phyloP scores from a whole-genome alignment of 352 stramenopile genomes.

The Pythium periplocum region DNA sequence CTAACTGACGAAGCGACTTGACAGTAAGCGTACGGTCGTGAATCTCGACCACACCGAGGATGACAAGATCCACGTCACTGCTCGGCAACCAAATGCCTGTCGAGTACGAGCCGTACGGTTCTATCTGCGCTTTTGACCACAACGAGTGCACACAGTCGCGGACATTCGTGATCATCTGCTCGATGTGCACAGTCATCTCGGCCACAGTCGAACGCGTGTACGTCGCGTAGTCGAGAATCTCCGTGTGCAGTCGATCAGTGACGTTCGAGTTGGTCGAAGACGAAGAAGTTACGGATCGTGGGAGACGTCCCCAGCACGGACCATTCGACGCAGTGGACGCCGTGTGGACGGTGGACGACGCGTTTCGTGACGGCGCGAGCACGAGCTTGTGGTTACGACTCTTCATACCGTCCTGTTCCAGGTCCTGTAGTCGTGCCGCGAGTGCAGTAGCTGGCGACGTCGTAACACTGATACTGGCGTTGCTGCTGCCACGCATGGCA shows the following conservation, averaged over 20 bases:
- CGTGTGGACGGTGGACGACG: no score
- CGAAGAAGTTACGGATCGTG: no score
- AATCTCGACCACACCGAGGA: constrained; percentile 60
- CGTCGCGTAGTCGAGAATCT: constrained; percentile 75
- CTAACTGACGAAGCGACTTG: constrained; percentile 53
- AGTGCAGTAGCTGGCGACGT: not conserved
- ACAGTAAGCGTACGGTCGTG: constrained; percentile 52
- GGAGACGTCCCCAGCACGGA: no score
- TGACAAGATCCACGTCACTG: constrained; percentile 84
- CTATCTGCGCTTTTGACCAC: constrained; percentile 70
- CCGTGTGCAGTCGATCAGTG: constrained; percentile 46
- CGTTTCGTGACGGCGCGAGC: constrained; percentile 26
- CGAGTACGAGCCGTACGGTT: constrained; percentile 83
- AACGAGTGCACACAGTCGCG: constrained; percentile 54
- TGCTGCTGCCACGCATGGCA: not conserved
- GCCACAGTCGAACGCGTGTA: constrained; percentile 70
- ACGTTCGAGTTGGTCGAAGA: no score
- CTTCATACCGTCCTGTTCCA: constrained; percentile 58
- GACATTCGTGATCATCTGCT: constrained; percentile 80
- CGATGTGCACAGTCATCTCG: constrained; percentile 75
- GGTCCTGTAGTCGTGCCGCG: constrained; percentile 6
- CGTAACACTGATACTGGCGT: no score
- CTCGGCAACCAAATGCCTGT: constrained; percentile 85
- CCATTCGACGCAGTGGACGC: no score
- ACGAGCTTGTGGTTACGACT: constrained; percentile 70